Percentiles rank a stretch among this genome's conserved stretches.
Evolutionary conservation across 2,329 filamentous ascomycete species (phyloP).

Genomic region (Phialophora macrospora): DNA sequence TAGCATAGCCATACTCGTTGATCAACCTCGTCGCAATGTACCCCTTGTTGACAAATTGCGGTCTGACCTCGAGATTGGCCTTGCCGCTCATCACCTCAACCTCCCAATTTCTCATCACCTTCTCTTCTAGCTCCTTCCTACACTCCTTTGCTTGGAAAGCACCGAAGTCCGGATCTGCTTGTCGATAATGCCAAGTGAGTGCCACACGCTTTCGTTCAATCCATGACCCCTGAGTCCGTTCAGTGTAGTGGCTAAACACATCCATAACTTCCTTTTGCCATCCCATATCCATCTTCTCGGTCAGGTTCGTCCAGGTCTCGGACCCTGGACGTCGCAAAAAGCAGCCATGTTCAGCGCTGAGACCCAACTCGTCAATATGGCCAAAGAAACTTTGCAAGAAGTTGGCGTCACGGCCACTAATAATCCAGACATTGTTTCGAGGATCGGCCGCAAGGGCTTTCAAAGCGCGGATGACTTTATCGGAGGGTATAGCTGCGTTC

Average conservation of each 20-base stretch:
- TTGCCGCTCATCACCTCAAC: constrained; percentile 97
- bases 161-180: constrained; percentile 84
- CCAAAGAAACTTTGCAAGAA: constrained; percentile 91
- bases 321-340: constrained; percentile 83
- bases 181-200: constrained; percentile 95
- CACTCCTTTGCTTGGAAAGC: constrained; percentile 79
- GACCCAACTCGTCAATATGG: constrained; percentile 85
- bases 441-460: constrained; percentile 79
- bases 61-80: constrained; percentile 95
- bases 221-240: constrained; percentile 84
- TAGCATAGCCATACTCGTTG: constrained; percentile 65
- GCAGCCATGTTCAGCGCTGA: constrained; percentile 95
- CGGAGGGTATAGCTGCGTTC: constrained; percentile 83
- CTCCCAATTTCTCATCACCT: constrained; percentile 78
- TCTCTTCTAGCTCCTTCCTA: constrained; percentile 77
- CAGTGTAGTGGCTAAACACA: constrained; percentile 85
- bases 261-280: constrained; percentile 88
- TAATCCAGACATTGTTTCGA: constrained; percentile 94
- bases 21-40: constrained; percentile 89
- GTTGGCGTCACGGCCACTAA: constrained; percentile 89
- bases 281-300: constrained; percentile 83
- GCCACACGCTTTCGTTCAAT: constrained; percentile 94
- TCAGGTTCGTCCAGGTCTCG: constrained; percentile 84
- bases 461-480: constrained; percentile 78
- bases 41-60: constrained; percentile 96